Base-by-base conservation (phyloP, 31 red algal species). In the Porphyra umbilicalis region DNA sequence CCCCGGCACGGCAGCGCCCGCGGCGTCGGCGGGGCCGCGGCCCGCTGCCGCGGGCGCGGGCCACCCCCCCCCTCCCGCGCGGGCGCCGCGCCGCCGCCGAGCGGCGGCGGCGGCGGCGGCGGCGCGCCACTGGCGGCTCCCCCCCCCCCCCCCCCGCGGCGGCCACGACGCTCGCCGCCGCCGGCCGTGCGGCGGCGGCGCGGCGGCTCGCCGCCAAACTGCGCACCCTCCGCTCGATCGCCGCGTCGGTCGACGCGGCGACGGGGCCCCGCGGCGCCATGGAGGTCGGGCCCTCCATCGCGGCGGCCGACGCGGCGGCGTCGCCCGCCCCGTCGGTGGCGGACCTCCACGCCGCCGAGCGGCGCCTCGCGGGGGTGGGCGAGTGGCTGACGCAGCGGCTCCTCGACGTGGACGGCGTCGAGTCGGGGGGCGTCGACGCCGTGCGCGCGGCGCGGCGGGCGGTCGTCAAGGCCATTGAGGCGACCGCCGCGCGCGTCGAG, bases 361-460 rank as follows among this genome's bases (percentile, higher is more conserved):
- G 83, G 40, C 79, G 79, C 32, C 76, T 94, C 25, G 67, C 89
- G 34, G 91, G 89, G 32, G 74, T 94, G 20, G 87, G 79, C 32
- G 91, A 94, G 77, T 94, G 83, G 79, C 81, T 94, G 32, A 89
- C 91, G 7, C 91, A 94, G 84, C 77, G 86, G 81, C 89, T 90
- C 87, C 79, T 94, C 20, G 82, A 77, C 38, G 85, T 88, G 38
- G 91, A 93, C 76, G 86, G 68, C 18, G 91, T 93, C 8, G 87
- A 89, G 77, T 85, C 81, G 67, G 86, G 78, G 37, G 91, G 91
- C 20, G 89, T 86, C 10, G 79, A 80, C 39, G 32, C 81, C 16
- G 84, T 94, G 37, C 78, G 91, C 38, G 83, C 33, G 1, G 89
- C 83, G 71, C 78, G 91, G 75, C 89, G 89, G 81, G 76, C 89